Base-by-base conservation (phyloP, 2,329 filamentous ascomycete species). In the Phyllosticta citribraziliensis region DNA sequence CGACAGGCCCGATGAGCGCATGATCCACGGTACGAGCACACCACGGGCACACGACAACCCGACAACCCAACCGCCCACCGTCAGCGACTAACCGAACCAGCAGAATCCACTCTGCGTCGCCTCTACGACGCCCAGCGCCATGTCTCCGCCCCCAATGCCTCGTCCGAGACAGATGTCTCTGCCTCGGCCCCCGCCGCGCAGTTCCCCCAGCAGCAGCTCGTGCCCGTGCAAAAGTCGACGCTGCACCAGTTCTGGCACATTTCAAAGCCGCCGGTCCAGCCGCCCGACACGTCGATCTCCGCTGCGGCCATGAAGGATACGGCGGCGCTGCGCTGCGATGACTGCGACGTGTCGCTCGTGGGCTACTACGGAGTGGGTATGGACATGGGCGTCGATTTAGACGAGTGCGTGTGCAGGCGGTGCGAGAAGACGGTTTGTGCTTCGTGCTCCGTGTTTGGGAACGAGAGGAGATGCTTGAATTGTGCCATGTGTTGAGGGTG, bases 1-100 rank as follows among this genome's bases (percentile, higher is more conserved):
- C 68, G 79, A 81, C 66, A 76, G 83, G 53, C 84, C 83, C 0
- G 78, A 83, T 59, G 82, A 84, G 60, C 73, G 78, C 59, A 70
- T 75, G 17, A 77, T 86, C 61, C 80, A 84, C 68, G 78, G 83
- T 84, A 72, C 65, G 75, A 27, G 19, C 30, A 52, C 20, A 22
- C 27, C 27, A 51, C 17, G 2, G 6, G 6, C 47, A 51, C 47
- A 12, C 47, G 47, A 4, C 6, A 11, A 24, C 52, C 3, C 52
- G 3, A 4, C 52, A 30, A 51, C 8, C 22, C 62, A 30, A 62
- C 62, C 20, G 35, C 66, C 9, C 9, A 10, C 27, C 27, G 27
- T 19, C 63, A 65, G 60, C 60, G 56, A 27, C 35, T 62, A 66
- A 58, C 56, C 61, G 62, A 67, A 63, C 67, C 57, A 57, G 52